A percentile compares a stretch with the other conserved stretches of the same genome.
These are phyloP conservation scores for Chlamydomonas urium DNA, from an alignment of 139 green algal genomes.

Conservation along the genomic window DNA sequence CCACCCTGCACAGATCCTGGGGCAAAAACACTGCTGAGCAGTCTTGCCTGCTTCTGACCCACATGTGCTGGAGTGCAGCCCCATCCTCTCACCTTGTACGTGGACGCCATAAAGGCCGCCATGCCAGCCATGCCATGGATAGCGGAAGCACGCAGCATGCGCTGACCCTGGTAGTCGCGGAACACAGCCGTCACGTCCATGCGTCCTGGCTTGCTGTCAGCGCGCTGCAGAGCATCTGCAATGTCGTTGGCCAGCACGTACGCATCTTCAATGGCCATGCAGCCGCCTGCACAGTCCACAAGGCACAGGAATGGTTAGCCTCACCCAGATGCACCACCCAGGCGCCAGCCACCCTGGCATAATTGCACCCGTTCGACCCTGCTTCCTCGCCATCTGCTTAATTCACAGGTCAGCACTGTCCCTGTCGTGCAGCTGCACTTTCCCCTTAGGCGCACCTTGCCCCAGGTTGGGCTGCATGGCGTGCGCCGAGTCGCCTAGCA, in stretches of 20 bases:
- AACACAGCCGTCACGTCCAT: slow-evolving; percentile 31
- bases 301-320: too few relatives aligned
- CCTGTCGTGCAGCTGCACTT: too few relatives aligned
- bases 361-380: too few relatives aligned
- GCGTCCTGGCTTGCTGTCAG: not conserved
- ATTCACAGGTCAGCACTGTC: too few relatives aligned
- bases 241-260: slow-evolving; percentile 70
- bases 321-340: too few relatives aligned
- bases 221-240: slow-evolving; percentile 19
- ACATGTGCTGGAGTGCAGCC: too few relatives aligned
- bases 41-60: too few relatives aligned
- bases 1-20: too few relatives aligned
- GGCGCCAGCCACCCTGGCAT: too few relatives aligned
- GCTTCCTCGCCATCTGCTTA: too few relatives aligned
- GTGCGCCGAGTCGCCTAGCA: slow-evolving; percentile 94
- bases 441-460: slow-evolving; percentile 63
- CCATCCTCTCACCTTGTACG: slow-evolving; percentile 65
- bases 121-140: slow-evolving; percentile 90
- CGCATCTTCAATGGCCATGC: slow-evolving; percentile 91
- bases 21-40: too few relatives aligned
- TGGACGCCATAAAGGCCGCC: slow-evolving; percentile 82
- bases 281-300: slow-evolving; percentile 51
- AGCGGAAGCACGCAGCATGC: slow-evolving; percentile 66
- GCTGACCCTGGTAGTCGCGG: slow-evolving; percentile 54
- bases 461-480: slow-evolving; percentile 99